Evolutionary conservation across 1,284 basidiomycete genomes (phyloP), one percentile per base, ranked within the genome.

Genomic region (Rhodotorula sp.): DNA sequence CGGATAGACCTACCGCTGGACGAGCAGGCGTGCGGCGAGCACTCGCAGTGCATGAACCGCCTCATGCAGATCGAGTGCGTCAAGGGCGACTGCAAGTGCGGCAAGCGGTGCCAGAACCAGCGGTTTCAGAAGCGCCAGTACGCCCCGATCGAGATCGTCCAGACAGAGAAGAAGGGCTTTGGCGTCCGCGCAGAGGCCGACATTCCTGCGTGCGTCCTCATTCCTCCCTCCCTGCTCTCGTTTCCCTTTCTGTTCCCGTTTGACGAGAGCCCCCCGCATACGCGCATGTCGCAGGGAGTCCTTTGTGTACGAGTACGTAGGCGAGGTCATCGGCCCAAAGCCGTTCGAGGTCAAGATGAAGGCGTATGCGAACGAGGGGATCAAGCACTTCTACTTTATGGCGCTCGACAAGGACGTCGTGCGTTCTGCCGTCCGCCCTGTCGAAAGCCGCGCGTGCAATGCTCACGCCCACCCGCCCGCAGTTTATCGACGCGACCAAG

Each of bases 371-470:
- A 87, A 90, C 55, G 94, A 97, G 81, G 95, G 95, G 27, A 94
- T 98, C 74, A 86, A 88, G 68, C 96, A 99, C 82, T 99, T 99
- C 80, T 99, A 99, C 83, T 99, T 99, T 80, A 99, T 99, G 97
- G 96, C 97, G 91, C 83, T 99, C 67, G 97, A 98, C 82, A 94
- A 92, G 79, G 94, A 97, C 78, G 94, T 99, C 86, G 93, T 93
- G 75, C 72, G 88, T 76, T 61, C 29, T 46, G 56, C 37, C 37
- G 25, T 39, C 7, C 25, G 27, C 37, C 27, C n/a, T 1, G 25
- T 27, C 29, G n/a, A n/a, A n/a, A n/a, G n/a, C n/a, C n/a, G n/a
- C n/a, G n/a, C n/a, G n/a, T n/a, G n/a, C n/a, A n/a, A 44, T 19
- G 44, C 44, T 21, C 44, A 19, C 44, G 15, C 13, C 5, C 44